These are phyloP conservation scores for Cephalotrichum gorgonifer DNA, from an alignment of 2,329 filamentous ascomycete species.

Conservation along the genomic window DNA sequence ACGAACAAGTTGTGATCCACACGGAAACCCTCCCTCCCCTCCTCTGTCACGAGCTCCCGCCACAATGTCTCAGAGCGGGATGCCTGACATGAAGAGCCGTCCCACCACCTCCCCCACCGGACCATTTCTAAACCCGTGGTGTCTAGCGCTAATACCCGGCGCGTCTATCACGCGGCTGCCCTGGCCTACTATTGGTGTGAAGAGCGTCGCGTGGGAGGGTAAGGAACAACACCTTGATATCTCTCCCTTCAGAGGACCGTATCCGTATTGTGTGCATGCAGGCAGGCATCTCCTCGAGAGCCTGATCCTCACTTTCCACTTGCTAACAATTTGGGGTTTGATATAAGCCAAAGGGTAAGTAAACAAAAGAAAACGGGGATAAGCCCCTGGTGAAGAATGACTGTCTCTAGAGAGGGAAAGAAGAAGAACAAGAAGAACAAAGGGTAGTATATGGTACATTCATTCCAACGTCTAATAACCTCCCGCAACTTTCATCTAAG, in stretches of 20 bases:
- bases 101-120: background rate
- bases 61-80: background rate
- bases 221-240: background rate
- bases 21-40: no score
- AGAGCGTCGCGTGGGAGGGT: background rate
- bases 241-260: no score
- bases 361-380: no score
- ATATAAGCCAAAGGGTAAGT: no score
- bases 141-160: background rate
- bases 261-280: no score
- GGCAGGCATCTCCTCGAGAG: no score
- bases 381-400: no score
- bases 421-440: background rate
- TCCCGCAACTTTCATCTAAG: no score
- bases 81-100: background rate
- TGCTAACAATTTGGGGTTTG: no score
- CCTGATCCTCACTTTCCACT: no score
- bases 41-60: background rate
- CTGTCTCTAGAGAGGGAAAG: background rate
- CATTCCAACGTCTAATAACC: no score
- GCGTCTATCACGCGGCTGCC: background rate
- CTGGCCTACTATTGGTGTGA: background rate
- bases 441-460: background rate
- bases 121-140: background rate
- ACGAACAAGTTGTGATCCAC: no score